Evolutionary conservation across 306 rosid species (phyloP), one percentile per base, ranked within the genome.

Genomic region (Vigna angularis): DNA sequence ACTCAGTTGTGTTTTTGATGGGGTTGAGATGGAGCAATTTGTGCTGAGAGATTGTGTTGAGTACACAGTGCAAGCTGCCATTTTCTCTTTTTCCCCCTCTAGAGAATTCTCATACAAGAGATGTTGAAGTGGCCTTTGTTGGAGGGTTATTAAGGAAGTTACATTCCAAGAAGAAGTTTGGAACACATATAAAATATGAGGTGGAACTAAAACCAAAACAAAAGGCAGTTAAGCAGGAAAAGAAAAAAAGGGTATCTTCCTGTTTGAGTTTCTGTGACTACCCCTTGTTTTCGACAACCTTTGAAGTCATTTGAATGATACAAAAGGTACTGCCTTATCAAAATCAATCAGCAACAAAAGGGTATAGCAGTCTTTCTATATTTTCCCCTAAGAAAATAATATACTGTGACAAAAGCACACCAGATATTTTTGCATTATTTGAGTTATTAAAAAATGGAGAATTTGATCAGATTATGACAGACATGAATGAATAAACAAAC

Each of bases 51-150:
- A 78, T 69, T 93, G 98, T 58, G 97, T 92, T 74, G 98, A 88
- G 91, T 91, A 87, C 58, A 91, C 93, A 81, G 94, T 90, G 81
- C 91, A 96, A 62, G 89, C 82, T 82, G 97, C 91, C 98, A 93
- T 93, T 74, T 30, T 30, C 34, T 30, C 34, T 30, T 44, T 85
- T 63, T 81, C 66, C 70, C 64, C 53, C 18, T 36, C 59, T 57
- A 82, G 83, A 81, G 79, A 71, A 78, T 49, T 84, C 67, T 68
- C 51, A 64, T 74, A 77, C 87, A 78, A 70, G 86, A 59, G 62
- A 81, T 72, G 82, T 34, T 66, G 47, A 55, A 81, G 48, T 76
- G 83, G 76, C 4, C 57, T 73, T 82, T 73, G 72, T 78, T 78
- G 53, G 75, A 65, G 24, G 88, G 81, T 61, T 80, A 58, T 84